Evolutionary conservation across 495 filamentous ascomycete species (phyloP).

Genomic region (Penicillium turbatum): DNA sequence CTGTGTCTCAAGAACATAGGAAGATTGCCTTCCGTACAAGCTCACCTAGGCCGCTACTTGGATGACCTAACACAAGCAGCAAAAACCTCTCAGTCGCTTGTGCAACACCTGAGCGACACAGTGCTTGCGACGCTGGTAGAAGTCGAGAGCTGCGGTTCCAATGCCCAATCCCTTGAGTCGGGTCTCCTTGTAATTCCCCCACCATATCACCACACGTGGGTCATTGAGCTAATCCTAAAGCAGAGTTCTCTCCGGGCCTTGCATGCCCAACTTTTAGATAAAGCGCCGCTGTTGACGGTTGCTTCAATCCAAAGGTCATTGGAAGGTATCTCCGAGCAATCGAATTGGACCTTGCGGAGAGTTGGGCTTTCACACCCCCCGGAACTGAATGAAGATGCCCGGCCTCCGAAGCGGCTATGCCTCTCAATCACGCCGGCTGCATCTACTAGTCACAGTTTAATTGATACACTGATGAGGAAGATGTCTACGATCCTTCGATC

Average conservation of each 20-base stretch:
- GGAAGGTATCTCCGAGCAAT: background rate
- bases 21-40: slow-evolving; percentile 24
- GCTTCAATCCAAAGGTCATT: background rate
- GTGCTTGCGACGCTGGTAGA: slow-evolving; percentile 28
- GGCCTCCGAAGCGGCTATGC: slow-evolving; percentile 29
- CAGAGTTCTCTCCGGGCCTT: slow-evolving; percentile 25
- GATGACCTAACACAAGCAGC: slow-evolving; percentile 15
- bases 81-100: slow-evolving; percentile 9
- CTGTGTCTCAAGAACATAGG: slow-evolving; percentile 17
- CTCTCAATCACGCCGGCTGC: slow-evolving; percentile 6
- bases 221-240: slow-evolving; percentile 16
- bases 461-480: slow-evolving; percentile 19
- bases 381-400: slow-evolving; percentile 12
- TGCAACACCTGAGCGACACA: slow-evolving; percentile 15
- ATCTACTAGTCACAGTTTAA: slow-evolving; percentile 3
- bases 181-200: slow-evolving; percentile 27
- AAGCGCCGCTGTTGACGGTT: background rate
- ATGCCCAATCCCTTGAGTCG: slow-evolving; percentile 17
- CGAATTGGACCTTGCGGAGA: slow-evolving; percentile 8
- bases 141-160: slow-evolving; percentile 14
- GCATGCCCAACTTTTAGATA: slow-evolving; percentile 4
- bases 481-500: slow-evolving; percentile 19
- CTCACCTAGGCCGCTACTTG: slow-evolving; percentile 25
- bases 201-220: background rate
- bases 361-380: background rate